A percentile compares a stretch with the other conserved stretches of the same genome.
Evolutionary conservation across 1,284 basidiomycete species (phyloP).

Genomic region (Marasmius oreades): DNA sequence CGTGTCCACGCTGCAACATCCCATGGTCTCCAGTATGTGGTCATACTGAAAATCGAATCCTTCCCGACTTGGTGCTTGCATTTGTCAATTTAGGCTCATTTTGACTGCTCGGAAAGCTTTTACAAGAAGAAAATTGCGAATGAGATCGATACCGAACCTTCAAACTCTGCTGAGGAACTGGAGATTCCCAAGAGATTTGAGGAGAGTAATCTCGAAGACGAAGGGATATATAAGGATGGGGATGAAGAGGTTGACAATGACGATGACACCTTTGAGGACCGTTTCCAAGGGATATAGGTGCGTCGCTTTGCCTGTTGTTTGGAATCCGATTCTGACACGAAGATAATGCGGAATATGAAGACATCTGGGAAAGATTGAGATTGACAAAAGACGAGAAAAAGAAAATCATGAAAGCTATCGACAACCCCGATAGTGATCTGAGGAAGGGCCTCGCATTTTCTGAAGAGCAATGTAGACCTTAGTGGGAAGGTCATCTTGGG

Average conservation of each 20-base stretch:
- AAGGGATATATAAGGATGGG: slow-evolving; percentile 25
- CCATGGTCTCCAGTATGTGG: slow-evolving; percentile 61
- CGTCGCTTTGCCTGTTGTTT: slow-evolving; percentile 14
- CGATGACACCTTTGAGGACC: slow-evolving; percentile 45
- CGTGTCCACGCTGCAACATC: slow-evolving; percentile 76
- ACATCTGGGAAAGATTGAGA: slow-evolving; percentile 64
- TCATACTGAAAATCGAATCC: background rate
- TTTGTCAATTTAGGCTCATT: slow-evolving; percentile 46
- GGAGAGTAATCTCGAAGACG: slow-evolving; percentile 45
- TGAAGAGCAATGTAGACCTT: slow-evolving; percentile 41
- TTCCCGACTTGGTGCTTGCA: background rate
- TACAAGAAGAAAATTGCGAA: slow-evolving; percentile 58
- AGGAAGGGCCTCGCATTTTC: slow-evolving; percentile 58
- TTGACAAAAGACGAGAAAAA: slow-evolving; percentile 56
- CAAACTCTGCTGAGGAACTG: slow-evolving; percentile 54
- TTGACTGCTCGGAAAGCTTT: slow-evolving; percentile 49
- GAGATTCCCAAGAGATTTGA: slow-evolving; percentile 70
- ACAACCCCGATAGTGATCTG: slow-evolving; percentile 55
- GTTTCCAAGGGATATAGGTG: slow-evolving; percentile 61
- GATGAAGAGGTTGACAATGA: slow-evolving; percentile 34
- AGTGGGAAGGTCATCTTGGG: background rate
- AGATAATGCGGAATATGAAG: slow-evolving; percentile 54
- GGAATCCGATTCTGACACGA: background rate
- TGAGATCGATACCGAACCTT: slow-evolving; percentile 52
- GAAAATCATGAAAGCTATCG: slow-evolving; percentile 54